Conservation (phyloP, 257 asterid genomes). For the Perilla frutescens region DNA sequence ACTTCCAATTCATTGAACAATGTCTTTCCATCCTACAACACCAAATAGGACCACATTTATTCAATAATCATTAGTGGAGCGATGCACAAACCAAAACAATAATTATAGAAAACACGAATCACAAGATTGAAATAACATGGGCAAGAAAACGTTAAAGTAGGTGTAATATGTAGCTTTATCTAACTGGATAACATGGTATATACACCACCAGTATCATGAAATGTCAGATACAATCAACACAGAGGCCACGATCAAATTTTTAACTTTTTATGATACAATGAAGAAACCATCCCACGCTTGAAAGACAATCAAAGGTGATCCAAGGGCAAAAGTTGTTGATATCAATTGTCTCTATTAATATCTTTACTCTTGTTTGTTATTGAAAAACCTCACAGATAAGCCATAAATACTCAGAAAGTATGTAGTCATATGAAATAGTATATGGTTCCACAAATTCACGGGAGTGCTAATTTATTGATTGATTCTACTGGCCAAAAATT, state of each 20-base stretch:
- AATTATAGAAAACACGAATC: not conserved
- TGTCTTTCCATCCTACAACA: constrained; percentile 87
- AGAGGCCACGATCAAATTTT: not conserved
- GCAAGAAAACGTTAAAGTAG: not conserved
- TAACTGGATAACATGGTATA: not conserved
- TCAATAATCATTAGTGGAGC: not conserved
- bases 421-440: not conserved
- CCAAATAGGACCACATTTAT: constrained; percentile 12
- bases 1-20: constrained; percentile 89
- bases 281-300: not conserved
- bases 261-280: not conserved
- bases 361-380: not conserved
- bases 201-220: too few relatives aligned
- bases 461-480: not conserved
- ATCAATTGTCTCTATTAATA: not conserved
- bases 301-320: not conserved
- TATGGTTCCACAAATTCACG: not conserved
- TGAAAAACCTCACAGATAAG: too few relatives aligned
- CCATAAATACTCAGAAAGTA: not conserved
- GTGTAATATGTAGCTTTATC: not conserved
- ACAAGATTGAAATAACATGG: not conserved
- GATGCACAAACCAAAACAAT: not conserved
- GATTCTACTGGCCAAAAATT: not conserved
- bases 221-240: not conserved
- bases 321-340: too few relatives aligned